A percentile compares a stretch with the other conserved stretches of the same genome.
These are phyloP conservation scores for Hyaloraphidium curvatum DNA, from an alignment of 192 early-diverging fungal genomes.

Conservation along the genomic window DNA sequence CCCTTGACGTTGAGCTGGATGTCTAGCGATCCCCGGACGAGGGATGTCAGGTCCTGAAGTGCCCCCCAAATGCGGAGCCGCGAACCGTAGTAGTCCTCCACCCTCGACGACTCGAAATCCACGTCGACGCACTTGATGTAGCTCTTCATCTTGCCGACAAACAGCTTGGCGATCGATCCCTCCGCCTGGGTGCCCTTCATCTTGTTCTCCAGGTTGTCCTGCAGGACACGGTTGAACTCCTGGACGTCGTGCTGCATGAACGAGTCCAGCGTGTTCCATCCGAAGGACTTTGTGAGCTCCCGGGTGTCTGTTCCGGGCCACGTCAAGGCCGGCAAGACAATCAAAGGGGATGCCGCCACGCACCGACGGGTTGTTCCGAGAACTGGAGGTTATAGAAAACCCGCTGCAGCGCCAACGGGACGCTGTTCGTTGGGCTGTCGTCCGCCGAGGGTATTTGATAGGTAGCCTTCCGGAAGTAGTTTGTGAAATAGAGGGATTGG, in stretches of 20 bases:
- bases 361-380: slow-evolving; percentile 43
- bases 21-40: slow-evolving; percentile 30
- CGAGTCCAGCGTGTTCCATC: slow-evolving; percentile 86
- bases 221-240: slow-evolving; percentile 90
- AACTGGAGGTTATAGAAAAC: slow-evolving; percentile 83
- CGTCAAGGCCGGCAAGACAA: neutral
- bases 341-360: no score
- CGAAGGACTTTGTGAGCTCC: slow-evolving; percentile 94
- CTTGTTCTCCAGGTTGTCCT: slow-evolving; percentile 89
- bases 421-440: slow-evolving; percentile 71
- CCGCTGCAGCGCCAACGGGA: slow-evolving; percentile 79
- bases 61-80: neutral
- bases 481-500: slow-evolving; percentile 88
- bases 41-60: neutral
- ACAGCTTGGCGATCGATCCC: slow-evolving; percentile 77
- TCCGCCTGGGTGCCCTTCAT: slow-evolving; percentile 92
- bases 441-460: slow-evolving; percentile 82
- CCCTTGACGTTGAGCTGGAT: slow-evolving; percentile 96
- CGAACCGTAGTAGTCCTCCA: slow-evolving; percentile 82
- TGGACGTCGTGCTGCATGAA: slow-evolving; percentile 99
- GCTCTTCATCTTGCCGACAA: slow-evolving; percentile 94
- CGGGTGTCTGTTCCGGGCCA: slow-evolving; percentile 62
- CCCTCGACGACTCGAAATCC: slow-evolving; percentile 80
- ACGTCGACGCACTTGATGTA: slow-evolving; percentile 92
- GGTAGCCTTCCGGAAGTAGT: slow-evolving; percentile 76